These are phyloP conservation scores for Lactarius hengduanensis DNA, from an alignment of 768 basidiomycete genomes.

Conservation along the genomic window DNA sequence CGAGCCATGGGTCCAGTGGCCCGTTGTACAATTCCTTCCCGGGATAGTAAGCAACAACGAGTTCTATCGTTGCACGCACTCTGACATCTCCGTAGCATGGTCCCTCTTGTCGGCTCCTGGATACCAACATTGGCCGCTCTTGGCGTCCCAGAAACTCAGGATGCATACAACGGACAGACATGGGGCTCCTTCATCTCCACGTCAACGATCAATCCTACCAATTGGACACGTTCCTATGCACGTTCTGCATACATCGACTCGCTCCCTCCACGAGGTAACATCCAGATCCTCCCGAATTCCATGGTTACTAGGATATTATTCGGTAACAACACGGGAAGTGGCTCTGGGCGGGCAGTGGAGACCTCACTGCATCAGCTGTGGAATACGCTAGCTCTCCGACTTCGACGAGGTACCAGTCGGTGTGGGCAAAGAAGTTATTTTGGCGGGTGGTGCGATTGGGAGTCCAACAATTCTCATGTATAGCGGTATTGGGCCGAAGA, in stretches of 20 bases:
- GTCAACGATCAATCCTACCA: conserved; percentile 58
- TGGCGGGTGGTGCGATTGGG: conserved; percentile 49
- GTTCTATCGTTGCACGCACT: conserved; percentile 1
- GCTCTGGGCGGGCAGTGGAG: conserved; percentile 37
- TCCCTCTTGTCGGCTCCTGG: conserved; percentile 40
- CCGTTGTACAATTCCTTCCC: conserved; percentile 51
- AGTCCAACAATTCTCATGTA: conserved; percentile 55
- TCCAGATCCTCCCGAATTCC: conserved; percentile 58
- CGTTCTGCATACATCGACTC: conserved; percentile 64
- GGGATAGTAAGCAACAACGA: conserved; percentile 44
- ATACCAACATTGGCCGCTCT: conserved; percentile 45
- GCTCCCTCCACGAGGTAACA: conserved; percentile 58
- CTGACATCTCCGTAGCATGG: conserved; percentile 28
- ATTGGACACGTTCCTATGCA: conserved; percentile 66
- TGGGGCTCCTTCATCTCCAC: conserved; percentile 56
- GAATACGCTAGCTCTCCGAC: conserved; percentile 45
- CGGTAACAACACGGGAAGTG: conserved; percentile 32
- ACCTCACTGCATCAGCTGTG: conserved; percentile 45
- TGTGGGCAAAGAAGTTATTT: conserved; percentile 61
- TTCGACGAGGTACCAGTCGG: conserved; percentile 41
- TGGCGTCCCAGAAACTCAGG: conserved; percentile 42
- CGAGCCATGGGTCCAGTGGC: conserved; percentile 52
- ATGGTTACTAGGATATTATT: conserved; percentile 59
- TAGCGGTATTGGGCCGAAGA: conserved; percentile 58
- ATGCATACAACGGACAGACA: conserved; percentile 48